Base-by-base conservation (phyloP, 1,139 yeast genomes). In the Candida albicans region DNA sequence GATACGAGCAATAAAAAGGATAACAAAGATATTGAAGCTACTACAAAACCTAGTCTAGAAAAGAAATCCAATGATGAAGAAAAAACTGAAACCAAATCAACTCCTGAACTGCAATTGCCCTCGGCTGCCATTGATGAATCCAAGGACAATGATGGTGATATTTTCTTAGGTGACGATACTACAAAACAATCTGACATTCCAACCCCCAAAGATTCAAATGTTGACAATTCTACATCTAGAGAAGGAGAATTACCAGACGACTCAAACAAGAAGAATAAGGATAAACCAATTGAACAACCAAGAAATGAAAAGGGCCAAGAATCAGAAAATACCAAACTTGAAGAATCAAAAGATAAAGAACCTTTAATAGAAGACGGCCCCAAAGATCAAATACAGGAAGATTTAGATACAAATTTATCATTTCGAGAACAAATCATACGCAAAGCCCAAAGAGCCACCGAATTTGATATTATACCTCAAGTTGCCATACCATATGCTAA, bases 401-500 rank as follows among this genome's bases (percentile, higher is more conserved):
- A 31, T 22, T 18, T 46, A n/a, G 43, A 41, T 34, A 15, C 37
- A 2, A 39, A 41, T 27, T n/a, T 49, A 26, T 47, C 62, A 12
- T 54, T 64, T 40, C 67, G 82, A 42, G 67, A 68, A 35, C 64
- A 66, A 31, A 59, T 78, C 22, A 63, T 67, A 2, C 58, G 63
- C 31, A 72, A 72, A 37, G 79, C 84, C 1, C 62, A 64, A 40
- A 41, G 62, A 1, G 80, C 86, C 0, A 67, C 71, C 1, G 65
- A 69, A 2, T 81, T 79, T 50, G 87, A 81, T 43, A 78, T 85
- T 1, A 64, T 73, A 30, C 93, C 95, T 1, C 72, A 81, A 3
- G 88, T 83, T 18, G 90, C 91, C 5, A 81, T 86, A 8, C 91
- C 91, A 1, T 82, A 83, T 51, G 69, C 87, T 2, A 64, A 84